Percentiles rank a stretch among this genome's conserved stretches.
phyloP scores from a whole-genome alignment of 2,329 filamentous ascomycete genomes.

The Ascochyta clinopodiicola region DNA sequence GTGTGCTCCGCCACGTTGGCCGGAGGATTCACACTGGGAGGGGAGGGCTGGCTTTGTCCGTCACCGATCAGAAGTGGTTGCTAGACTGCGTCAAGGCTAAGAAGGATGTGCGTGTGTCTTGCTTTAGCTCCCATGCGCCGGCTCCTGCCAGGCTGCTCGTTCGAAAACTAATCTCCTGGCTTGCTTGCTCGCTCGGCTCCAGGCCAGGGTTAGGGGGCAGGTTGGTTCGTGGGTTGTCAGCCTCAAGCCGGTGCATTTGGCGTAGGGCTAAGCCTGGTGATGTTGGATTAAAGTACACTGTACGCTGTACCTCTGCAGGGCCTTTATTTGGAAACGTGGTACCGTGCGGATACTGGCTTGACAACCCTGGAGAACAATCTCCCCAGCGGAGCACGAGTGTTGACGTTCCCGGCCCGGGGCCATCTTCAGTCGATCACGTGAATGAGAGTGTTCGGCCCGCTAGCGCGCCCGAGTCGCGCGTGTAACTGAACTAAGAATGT shows the following conservation, averaged over 20 bases:
- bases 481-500: conserved; percentile 9
- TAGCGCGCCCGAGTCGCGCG: conserved; percentile 12
- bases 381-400: not conserved
- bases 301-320: conserved; percentile 29
- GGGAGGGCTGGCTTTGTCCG: conserved; percentile 8
- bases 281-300: conserved; percentile 34
- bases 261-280: conserved; percentile 12
- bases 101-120: not conserved
- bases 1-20: conserved; percentile 37
- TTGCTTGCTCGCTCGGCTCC: not conserved
- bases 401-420: not conserved
- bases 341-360: conserved; percentile 15
- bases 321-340: conserved; percentile 19
- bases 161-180: conserved; percentile 12
- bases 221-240: conserved; percentile 17
- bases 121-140: conserved; percentile 14
- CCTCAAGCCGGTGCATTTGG: conserved; percentile 11
- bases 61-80: conserved; percentile 12
- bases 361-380: conserved; percentile 4
- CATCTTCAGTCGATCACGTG: conserved; percentile 5
- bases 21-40: conserved; percentile 24
- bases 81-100: conserved; percentile 11
- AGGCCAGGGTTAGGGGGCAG: conserved; percentile 9
- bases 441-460: conserved; percentile 15
- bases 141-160: conserved; percentile 15